Evolutionary conservation across 768 basidiomycete species (phyloP).

Genomic region (Boletellus sp.): DNA sequence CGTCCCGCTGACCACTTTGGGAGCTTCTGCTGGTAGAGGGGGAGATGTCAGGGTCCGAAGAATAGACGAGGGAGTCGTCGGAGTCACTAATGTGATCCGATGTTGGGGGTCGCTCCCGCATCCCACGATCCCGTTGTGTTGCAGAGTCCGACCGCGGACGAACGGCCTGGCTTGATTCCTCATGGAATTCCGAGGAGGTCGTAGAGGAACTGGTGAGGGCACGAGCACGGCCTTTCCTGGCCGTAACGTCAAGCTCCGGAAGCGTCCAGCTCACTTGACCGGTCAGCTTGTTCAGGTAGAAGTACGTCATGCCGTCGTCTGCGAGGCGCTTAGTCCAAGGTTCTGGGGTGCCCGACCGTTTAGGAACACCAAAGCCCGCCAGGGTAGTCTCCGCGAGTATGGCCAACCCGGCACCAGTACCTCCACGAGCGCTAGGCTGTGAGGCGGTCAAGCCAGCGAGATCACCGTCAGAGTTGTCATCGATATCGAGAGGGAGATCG

Average conservation of each 20-base stretch:
- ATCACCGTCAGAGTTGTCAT: slow-evolving; percentile 62
- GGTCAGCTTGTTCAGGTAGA: slow-evolving; percentile 69
- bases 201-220: slow-evolving; percentile 34
- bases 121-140: slow-evolving; percentile 25
- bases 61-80: slow-evolving; percentile 64
- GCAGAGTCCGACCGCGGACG: slow-evolving; percentile 36
- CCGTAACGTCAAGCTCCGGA: slow-evolving; percentile 42
- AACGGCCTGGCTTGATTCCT: slow-evolving; percentile 20
- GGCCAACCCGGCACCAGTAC: slow-evolving; percentile 48
- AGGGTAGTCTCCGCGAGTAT: slow-evolving; percentile 34
- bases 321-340: slow-evolving; percentile 81
- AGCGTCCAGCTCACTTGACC: slow-evolving; percentile 67
- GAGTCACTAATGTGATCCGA: slow-evolving; percentile 61
- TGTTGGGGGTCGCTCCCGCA: slow-evolving; percentile 27
- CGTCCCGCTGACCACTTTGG: slow-evolving; percentile 25
- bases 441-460: slow-evolving; percentile 54
- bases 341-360: slow-evolving; percentile 61
- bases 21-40: slow-evolving; percentile 31
- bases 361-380: slow-evolving; percentile 60
- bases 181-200: slow-evolving; percentile 29
- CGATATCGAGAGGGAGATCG: slow-evolving; percentile 76
- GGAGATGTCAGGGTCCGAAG: slow-evolving; percentile 31
- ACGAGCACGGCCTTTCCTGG: slow-evolving; percentile 31
- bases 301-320: slow-evolving; percentile 80
- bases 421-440: slow-evolving; percentile 53